Base-by-base conservation (phyloP, 257 asterid genomes). In the Mitragyna speciosa region DNA sequence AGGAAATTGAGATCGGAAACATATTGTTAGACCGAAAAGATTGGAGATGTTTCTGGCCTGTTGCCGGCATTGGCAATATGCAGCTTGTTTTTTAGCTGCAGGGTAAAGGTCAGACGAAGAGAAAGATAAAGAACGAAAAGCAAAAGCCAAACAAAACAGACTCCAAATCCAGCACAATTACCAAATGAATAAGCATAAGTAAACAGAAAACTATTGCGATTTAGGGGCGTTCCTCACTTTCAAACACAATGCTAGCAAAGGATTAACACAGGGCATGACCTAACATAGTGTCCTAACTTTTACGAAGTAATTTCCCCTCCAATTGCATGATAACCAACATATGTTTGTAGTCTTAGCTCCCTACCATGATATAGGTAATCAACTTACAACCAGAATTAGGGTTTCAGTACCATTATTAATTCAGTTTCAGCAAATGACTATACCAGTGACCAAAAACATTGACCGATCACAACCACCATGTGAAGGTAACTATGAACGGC, bases 331-430 rank as follows among this genome's bases (percentile, higher is more conserved):
- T 19, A 72, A 45, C 5, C 64, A n/a, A 30, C 30, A 33, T 72
- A 11, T 24, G 47, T 12, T 73, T 28, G 52, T 28, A 15, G 30
- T 19, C 76, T n/a, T 47, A 33, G 76, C 28, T 66, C 12, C 15
- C 41, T 48, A 48, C 63, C 58, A 48, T 48, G 30, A 24, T 51
- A 49, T 45, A 67, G 52, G 68, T 33, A 56, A 61, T 58, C 30
- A 72, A 69, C 69, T 36, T 78, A 33, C 76, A 24, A 77, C 28
- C 31, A 78, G 2, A 51, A 78, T 61, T 36, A 75, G 30, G 17
- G 48, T 39, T 39, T 33, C 26, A 14, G 26, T 16, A 45, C 41
- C 72, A 76, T 10, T 61, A 59, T 26, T 1, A 5, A 10, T 47
- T 49, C 73, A 49, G 79, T 61, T 76, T 61, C 4, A 61, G 48